Conservation (phyloP, 768 basidiomycete genomes). For the Albatrellus ellisii region DNA sequence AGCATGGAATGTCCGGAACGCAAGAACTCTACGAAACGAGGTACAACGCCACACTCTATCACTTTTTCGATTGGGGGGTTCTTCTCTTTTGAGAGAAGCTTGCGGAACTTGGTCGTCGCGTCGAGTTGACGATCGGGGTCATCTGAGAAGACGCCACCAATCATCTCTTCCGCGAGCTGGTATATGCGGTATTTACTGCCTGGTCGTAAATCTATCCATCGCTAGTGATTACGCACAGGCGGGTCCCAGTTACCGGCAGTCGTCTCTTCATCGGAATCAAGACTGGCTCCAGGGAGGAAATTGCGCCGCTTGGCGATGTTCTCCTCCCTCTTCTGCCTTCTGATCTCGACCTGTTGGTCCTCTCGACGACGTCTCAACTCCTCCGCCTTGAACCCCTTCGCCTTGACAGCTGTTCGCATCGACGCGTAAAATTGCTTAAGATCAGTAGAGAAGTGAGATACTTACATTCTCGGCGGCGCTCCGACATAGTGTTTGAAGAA, state of each 20-base stretch:
- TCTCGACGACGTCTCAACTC: constrained; percentile 94
- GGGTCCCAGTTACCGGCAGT: constrained; percentile 58
- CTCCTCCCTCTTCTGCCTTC: constrained; percentile 96
- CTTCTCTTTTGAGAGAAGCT: constrained; percentile 97
- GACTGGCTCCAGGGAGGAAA: constrained; percentile 59
- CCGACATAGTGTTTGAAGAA: constrained; percentile 8
- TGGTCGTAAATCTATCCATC: not conserved
- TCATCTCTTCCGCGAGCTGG: constrained; percentile 85
- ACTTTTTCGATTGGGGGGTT: constrained; percentile 99
- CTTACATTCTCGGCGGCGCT: constrained; percentile 13
- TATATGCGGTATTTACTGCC: constrained; percentile 9
- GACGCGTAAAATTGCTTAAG: constrained; percentile 23
- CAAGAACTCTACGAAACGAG: constrained; percentile 94
- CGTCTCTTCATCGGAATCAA: constrained; percentile 90
- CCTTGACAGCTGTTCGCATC: constrained; percentile 72
- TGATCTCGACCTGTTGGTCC: constrained; percentile 98
- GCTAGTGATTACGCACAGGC: constrained; percentile 37
- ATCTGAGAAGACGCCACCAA: constrained; percentile 83
- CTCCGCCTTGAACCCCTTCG: constrained; percentile 80
- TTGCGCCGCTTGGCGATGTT: constrained; percentile 97
- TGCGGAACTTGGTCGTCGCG: constrained; percentile 97
- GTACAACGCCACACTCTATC: constrained; percentile 94
- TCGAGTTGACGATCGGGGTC: constrained; percentile 88
- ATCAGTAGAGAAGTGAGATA: not conserved
- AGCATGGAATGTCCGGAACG: constrained; percentile 70